Evolutionary conservation across 192 early-diverging fungal species (phyloP).

Genomic region (Glomus cerebriforme): DNA sequence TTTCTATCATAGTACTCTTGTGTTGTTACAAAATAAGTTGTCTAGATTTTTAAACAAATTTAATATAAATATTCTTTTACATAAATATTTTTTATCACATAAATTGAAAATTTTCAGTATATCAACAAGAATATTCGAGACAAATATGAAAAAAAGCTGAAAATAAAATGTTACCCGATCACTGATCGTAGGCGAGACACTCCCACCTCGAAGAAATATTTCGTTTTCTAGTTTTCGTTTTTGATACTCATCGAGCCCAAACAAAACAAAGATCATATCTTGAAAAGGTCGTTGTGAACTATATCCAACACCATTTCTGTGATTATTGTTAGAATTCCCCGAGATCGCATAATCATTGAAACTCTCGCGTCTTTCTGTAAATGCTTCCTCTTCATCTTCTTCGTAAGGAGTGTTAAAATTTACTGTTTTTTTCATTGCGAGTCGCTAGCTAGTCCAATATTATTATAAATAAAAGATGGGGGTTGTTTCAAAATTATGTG

Average conservation of each 20-base stretch:
- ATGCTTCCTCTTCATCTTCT: background rate
- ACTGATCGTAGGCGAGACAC: background rate
- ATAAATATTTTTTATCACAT: too few relatives aligned
- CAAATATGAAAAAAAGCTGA: background rate
- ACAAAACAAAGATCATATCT: background rate
- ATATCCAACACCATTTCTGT: background rate
- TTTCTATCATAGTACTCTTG: background rate
- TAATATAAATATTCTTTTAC: too few relatives aligned
- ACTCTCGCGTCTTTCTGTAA: background rate
- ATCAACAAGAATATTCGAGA: background rate
- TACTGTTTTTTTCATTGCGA: conserved; percentile 17
- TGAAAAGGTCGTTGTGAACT: background rate
- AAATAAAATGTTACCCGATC: background rate
- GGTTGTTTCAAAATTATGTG: too few relatives aligned
- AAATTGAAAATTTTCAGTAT: too few relatives aligned
- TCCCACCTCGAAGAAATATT: background rate
- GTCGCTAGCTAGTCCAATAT: too few relatives aligned
- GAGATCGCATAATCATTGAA: background rate
- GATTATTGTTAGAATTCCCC: background rate
- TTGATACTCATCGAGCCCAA: background rate
- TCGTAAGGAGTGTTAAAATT: conserved; percentile 21
- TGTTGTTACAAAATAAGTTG: background rate
- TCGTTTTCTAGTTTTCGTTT: background rate
- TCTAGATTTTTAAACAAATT: conserved; percentile 6
- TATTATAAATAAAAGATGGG: too few relatives aligned